Percentiles rank a stretch among this genome's conserved stretches.
phyloP scores from a whole-genome alignment of 441 rosid species.

The Cnidoscolus chayamansa region DNA sequence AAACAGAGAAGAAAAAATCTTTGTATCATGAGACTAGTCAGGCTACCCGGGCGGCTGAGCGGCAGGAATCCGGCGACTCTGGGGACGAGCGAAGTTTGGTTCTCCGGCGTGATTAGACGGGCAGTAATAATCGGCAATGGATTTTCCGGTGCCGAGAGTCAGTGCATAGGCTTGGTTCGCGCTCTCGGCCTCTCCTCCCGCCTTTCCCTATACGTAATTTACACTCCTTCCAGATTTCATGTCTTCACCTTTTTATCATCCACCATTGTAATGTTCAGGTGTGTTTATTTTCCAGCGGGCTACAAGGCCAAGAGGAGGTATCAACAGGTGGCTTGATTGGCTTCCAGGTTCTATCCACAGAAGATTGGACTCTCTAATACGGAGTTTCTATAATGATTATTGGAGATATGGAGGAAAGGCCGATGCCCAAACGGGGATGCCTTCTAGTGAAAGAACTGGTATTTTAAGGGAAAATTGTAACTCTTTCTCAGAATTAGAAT shows the following conservation, averaged over 20 bases:
- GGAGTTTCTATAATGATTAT: conserved; percentile 37
- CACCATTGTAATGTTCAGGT: neutral
- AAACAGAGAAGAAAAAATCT: neutral
- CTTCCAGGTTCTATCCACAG: conserved; percentile 75
- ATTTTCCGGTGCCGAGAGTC: conserved; percentile 73
- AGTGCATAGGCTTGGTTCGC: conserved; percentile 71
- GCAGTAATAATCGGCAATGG: conserved; percentile 83
- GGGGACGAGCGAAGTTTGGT: conserved; percentile 35
- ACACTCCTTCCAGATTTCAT: neutral
- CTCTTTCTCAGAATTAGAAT: neutral
- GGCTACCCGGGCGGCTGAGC: conserved; percentile 56
- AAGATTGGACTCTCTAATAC: conserved; percentile 44
- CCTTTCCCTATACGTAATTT: conserved; percentile 59
- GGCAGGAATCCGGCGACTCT: conserved; percentile 40
- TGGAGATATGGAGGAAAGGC: conserved; percentile 32
- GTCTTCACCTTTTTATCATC: neutral
- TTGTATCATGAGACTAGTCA: conserved; percentile 50
- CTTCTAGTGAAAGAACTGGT: conserved; percentile 42
- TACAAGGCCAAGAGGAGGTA: conserved; percentile 81
- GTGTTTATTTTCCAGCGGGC: conserved; percentile 49
- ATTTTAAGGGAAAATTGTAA: neutral
- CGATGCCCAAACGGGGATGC: conserved; percentile 27
- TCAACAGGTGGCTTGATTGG: conserved; percentile 82
- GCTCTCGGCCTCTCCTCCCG: conserved; percentile 74
- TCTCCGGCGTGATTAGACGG: conserved; percentile 53